Evolutionary conservation across 352 stramenopile genomes (phyloP).

Genomic region (Phytophthora quininea): DNA sequence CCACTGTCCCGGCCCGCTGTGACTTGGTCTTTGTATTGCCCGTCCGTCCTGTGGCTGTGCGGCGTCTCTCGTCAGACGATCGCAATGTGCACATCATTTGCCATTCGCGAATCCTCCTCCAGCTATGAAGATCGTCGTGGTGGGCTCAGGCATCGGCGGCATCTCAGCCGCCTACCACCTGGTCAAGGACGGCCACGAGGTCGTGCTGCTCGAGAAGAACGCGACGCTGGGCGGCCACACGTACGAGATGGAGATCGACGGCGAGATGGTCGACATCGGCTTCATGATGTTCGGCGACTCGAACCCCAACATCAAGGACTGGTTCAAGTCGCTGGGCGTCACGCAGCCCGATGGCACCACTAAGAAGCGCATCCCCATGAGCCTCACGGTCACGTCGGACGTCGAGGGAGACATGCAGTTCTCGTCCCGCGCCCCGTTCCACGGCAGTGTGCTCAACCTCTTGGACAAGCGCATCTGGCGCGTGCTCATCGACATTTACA

Average conservation of each 20-base stretch:
- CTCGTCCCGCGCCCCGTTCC: conserved; percentile 82
- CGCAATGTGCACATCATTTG: not conserved
- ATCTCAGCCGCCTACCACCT: conserved; percentile 86
- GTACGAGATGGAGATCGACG: conserved; percentile 89
- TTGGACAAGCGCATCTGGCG: conserved; percentile 84
- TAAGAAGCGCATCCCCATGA: conserved; percentile 89
- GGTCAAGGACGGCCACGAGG: conserved; percentile 84
- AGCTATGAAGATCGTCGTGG: conserved; percentile 85
- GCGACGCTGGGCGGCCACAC: conserved; percentile 81
- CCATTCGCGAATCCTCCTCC: conserved; percentile 23
- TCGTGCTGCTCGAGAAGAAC: conserved; percentile 84
- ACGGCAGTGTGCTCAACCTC: conserved; percentile 60
- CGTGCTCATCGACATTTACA: conserved; percentile 88
- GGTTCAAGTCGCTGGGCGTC: conserved; percentile 87
- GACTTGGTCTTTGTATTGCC: conserved; percentile 40
- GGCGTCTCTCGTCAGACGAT: conserved; percentile 18
- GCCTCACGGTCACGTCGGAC: conserved; percentile 84
- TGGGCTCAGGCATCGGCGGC: conserved; percentile 83
- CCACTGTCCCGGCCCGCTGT: conserved; percentile 23
- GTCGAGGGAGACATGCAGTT: conserved; percentile 85
- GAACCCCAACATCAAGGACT: conserved; percentile 92
- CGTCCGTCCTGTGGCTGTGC: conserved; percentile 26
- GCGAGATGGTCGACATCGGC: conserved; percentile 83
- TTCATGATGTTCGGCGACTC: conserved; percentile 93
- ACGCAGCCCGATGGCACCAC: conserved; percentile 87